Conservation (phyloP, 2,329 filamentous ascomycete genomes). For the Alternaria incomplexa region DNA sequence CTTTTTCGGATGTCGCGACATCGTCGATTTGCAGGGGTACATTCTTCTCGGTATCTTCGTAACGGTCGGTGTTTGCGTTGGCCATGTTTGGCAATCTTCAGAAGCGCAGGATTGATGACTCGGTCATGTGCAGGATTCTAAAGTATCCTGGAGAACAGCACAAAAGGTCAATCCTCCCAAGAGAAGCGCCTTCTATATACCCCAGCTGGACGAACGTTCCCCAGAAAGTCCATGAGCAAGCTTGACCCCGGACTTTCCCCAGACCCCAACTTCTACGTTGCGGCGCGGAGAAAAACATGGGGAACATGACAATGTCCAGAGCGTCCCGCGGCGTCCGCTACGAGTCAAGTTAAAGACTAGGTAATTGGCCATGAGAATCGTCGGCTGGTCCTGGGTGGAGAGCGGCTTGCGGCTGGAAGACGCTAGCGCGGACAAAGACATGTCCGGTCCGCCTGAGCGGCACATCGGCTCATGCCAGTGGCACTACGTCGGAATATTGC, state of each 20-base stretch:
- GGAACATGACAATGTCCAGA: neutral
- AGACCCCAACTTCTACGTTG: constrained; percentile 11
- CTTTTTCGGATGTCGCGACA: constrained; percentile 9
- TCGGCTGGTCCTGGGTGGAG: neutral
- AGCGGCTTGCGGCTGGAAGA: neutral
- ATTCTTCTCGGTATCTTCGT: constrained; percentile 24
- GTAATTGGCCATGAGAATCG: neutral
- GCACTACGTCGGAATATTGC: neutral
- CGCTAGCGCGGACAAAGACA: constrained; percentile 17
- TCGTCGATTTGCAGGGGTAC: constrained; percentile 24
- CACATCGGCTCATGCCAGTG: neutral
- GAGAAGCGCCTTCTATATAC: constrained; percentile 19
- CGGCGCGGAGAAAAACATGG: neutral
- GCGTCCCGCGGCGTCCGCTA: neutral
- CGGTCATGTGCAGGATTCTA: neutral
- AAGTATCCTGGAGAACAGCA: neutral
- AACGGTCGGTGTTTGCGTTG: neutral
- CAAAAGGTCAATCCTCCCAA: neutral
- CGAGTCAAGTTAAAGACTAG: neutral
- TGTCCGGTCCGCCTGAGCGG: constrained; percentile 1
- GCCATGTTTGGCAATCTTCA: constrained; percentile 13
- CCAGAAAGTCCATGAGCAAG: constrained; percentile 19
- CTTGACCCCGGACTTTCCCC: constrained; percentile 32
- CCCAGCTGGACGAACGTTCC: constrained; percentile 23
- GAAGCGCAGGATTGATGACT: neutral